Percentiles rank a stretch among this genome's conserved stretches.
Conservation (phyloP, 1,139 yeast genomes). For the Martiniozyma asiatica region DNA sequence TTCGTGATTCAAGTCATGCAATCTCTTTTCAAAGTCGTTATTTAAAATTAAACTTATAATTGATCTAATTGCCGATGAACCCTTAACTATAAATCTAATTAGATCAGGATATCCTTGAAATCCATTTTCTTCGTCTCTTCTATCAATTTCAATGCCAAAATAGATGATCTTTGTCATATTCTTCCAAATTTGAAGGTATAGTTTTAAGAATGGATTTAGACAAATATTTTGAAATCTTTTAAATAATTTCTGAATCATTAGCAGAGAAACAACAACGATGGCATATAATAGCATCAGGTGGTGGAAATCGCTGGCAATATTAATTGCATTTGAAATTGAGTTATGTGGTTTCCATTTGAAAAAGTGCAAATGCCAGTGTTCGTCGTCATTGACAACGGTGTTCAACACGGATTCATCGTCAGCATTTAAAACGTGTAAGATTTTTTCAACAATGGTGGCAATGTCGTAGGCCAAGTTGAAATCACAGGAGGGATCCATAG, state of each 20-base stretch:
- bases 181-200: slow-evolving; percentile 51
- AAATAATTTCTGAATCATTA: slow-evolving; percentile 42
- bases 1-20: slow-evolving; percentile 44
- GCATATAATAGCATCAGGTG: slow-evolving; percentile 39
- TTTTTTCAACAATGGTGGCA: slow-evolving; percentile 31
- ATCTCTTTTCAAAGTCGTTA: slow-evolving; percentile 25
- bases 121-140: slow-evolving; percentile 36
- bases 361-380: slow-evolving; percentile 31
- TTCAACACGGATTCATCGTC: slow-evolving; percentile 36
- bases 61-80: slow-evolving; percentile 50
- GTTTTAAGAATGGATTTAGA: slow-evolving; percentile 48
- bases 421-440: slow-evolving; percentile 32
- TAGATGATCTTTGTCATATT: slow-evolving; percentile 45
- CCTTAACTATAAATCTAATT: slow-evolving; percentile 40
- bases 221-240: slow-evolving; percentile 28
- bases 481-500: too few relatives aligned
- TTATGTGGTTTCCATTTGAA: slow-evolving; percentile 42
- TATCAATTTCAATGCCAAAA: slow-evolving; percentile 51
- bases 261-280: slow-evolving; percentile 36
- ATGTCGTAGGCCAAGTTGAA: slow-evolving; percentile 33
- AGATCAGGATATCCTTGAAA: slow-evolving; percentile 24
- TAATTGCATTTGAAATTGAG: slow-evolving; percentile 20
- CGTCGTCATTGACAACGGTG: slow-evolving; percentile 32
- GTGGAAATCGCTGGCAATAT: slow-evolving; percentile 20
- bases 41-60: slow-evolving; percentile 51